Evolutionary conservation across 352 stramenopile genomes (phyloP), one percentile per base, ranked within the genome.

Genomic region (Phytopythium chamaehyphon): DNA sequence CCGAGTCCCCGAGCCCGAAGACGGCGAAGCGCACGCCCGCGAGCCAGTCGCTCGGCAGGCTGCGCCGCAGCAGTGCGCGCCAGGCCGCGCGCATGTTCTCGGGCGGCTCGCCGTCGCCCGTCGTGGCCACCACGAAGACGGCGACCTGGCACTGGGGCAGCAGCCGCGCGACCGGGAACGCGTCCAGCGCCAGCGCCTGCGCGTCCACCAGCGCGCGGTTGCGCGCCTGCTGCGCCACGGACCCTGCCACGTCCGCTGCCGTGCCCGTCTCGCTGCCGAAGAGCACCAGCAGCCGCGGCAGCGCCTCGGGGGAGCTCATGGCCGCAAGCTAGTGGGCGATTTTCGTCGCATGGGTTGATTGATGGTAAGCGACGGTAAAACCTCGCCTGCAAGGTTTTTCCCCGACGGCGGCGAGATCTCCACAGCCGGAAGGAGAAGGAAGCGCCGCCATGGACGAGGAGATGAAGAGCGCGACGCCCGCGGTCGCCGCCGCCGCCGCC

Each of bases 1-100:
- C 91, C 39, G 86, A 96, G 65, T 98, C 91, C 10, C 93, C 93
- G 23, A 98, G 62, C 22, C 93, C 92, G 60, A 98, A 97, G 42
- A 98, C 83, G 4, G 90, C 88, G 38, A 96, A 66, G 7, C 75
- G 58, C 18, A 97, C 69, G 23, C 63, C 63, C 2, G 24, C 14
- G 3, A 98, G 73, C 68, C 81, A 96, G 23, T 84, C 61, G 11
- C 50, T 37, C 5, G 69, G 55, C 11, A 98, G 66, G 10, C 63
- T 88, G 60, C 90, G 95, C n/a, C 83, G 83, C 49, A 97, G 59
- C 40, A 98, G 66, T 64, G 70, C 82, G 16, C 76, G 80, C 89
- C 90, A 98, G 22, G 81, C 64, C 18, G 53, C 61, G 35, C 68
- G 80, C 91, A 98, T 97, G 59, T 97, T 97, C 50, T 91, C 84